Conservation (phyloP, 129 eudicot species). For the Chrysanthemum lavandulifolium region DNA sequence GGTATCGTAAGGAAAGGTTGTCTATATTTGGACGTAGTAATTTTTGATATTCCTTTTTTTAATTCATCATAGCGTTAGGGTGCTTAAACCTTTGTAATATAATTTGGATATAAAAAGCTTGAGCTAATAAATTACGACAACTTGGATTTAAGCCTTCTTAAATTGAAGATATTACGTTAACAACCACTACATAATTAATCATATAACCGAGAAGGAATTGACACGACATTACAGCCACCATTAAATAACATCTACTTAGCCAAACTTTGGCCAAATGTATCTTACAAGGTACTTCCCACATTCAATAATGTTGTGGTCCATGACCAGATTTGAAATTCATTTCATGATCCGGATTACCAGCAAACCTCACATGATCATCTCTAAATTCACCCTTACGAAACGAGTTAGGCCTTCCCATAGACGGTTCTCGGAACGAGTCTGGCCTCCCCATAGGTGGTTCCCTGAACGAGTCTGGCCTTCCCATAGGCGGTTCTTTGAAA, state of each 20-base stretch:
- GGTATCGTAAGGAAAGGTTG: slow-evolving; percentile 9
- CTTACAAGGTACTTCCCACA: slow-evolving; percentile 18
- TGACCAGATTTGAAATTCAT: slow-evolving; percentile 29
- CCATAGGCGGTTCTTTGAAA: slow-evolving; percentile 9
- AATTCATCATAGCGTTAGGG: not conserved
- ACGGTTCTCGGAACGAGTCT: slow-evolving; percentile 23
- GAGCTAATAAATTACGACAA: slow-evolving; percentile 11
- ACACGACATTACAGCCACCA: slow-evolving; percentile 28
- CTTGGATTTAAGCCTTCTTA: slow-evolving; percentile 25
- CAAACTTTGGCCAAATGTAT: slow-evolving; percentile 30
- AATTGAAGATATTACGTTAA: slow-evolving; percentile 26
- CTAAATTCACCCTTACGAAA: slow-evolving; percentile 36
- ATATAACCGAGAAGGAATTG: slow-evolving; percentile 19
- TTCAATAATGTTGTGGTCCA: slow-evolving; percentile 31
- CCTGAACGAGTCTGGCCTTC: slow-evolving; percentile 13
- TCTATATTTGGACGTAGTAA: not conserved
- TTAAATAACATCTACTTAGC: slow-evolving; percentile 34
- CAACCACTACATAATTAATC: slow-evolving; percentile 23
- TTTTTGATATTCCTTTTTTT: not conserved
- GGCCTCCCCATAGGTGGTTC: slow-evolving; percentile 27
- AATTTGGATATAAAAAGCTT: not conserved
- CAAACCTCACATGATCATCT: slow-evolving; percentile 40
- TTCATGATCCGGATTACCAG: slow-evolving; percentile 32
- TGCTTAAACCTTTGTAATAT: not conserved
- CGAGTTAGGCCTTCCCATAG: slow-evolving; percentile 38